These are phyloP conservation scores for Aegilops longissima DNA, from an alignment of 176 grass and related monocot genomes.

Conservation along the genomic window DNA sequence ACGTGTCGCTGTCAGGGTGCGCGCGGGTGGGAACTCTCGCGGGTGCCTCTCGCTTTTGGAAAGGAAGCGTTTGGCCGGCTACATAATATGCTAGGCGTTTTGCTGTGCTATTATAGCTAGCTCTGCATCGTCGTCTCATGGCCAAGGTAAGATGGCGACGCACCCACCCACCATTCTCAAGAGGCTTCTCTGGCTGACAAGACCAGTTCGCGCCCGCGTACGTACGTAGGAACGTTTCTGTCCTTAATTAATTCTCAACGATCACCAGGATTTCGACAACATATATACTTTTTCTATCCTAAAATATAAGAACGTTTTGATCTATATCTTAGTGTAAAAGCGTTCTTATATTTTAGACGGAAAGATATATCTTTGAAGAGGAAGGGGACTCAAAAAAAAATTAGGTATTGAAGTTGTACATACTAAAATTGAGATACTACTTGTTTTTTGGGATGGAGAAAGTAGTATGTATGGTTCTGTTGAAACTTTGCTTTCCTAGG, in stretches of 20 bases:
- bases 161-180: not conserved
- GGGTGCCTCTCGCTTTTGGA: not conserved
- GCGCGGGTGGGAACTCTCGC: not conserved
- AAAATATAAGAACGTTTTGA: too few species aligned
- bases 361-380: too few species aligned
- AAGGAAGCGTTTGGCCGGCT: not conserved
- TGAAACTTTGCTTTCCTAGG: too few species aligned
- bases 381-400: not conserved
- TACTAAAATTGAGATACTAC: too few species aligned
- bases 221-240: not conserved
- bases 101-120: not conserved
- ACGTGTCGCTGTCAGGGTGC: not conserved
- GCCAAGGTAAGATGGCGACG: not conserved
- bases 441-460: too few species aligned
- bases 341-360: too few species aligned
- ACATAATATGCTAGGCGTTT: not conserved
- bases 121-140: not conserved
- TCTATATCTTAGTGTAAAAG: too few species aligned
- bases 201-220: not conserved
- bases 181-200: not conserved
- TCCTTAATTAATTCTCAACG: not conserved
- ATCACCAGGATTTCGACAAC: not conserved
- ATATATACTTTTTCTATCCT: not conserved
- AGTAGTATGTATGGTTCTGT: too few species aligned
- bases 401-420: not conserved